Evolutionary conservation across 192 early-diverging fungal genomes (phyloP).

Genomic region (Backusella tuberculispora): DNA sequence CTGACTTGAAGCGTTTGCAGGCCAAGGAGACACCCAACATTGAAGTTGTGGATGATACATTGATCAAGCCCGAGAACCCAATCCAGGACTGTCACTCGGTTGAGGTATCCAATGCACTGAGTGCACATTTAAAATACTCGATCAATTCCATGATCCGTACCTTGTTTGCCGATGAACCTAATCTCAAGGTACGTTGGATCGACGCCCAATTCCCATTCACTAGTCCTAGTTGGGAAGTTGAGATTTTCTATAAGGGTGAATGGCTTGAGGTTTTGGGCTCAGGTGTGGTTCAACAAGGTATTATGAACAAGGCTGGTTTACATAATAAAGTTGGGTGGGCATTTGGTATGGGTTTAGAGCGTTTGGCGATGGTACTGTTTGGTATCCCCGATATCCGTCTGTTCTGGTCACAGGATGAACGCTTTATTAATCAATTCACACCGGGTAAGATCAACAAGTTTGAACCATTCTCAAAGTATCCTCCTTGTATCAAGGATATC

Average conservation of each 20-base stretch:
- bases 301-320: constrained; percentile 71
- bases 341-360: constrained; percentile 95
- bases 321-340: constrained; percentile 92
- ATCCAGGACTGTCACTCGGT: constrained; percentile 71
- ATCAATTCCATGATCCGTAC: constrained; percentile 82
- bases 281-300: constrained; percentile 87
- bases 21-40: constrained; percentile 19
- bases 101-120: constrained; percentile 60
- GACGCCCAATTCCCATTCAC: constrained; percentile 96
- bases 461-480: constrained; percentile 87
- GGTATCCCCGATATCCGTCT: constrained; percentile 94
- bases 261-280: constrained; percentile 96
- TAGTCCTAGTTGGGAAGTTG: constrained; percentile 95
- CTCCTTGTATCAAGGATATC: constrained; percentile 93
- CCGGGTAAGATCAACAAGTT: constrained; percentile 73
- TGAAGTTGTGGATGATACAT: constrained; percentile 52
- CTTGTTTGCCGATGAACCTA: constrained; percentile 65
- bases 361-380: constrained; percentile 96
- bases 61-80: constrained; percentile 69
- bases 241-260: constrained; percentile 88
- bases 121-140: constrained; percentile 74
- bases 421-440: constrained; percentile 87
- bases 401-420: constrained; percentile 90
- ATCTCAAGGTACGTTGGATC: constrained; percentile 91
- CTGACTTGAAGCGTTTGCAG: constrained; percentile 34